Conservation (phyloP, 2,329 filamentous ascomycete species). For the Endoconidiophora polonica region DNA sequence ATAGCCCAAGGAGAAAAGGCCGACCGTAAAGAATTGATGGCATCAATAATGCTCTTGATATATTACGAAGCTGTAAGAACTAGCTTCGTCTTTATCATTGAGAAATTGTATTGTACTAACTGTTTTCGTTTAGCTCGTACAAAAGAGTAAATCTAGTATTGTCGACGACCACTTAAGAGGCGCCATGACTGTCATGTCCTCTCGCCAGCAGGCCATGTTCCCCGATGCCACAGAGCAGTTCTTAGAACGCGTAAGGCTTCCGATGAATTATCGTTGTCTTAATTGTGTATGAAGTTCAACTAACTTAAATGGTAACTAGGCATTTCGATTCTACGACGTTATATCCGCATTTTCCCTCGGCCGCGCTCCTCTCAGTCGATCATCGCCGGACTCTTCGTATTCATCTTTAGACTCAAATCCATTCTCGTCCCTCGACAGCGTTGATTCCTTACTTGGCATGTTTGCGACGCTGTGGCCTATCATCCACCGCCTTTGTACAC, state of each 20-base stretch:
- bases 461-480: constrained; percentile 47
- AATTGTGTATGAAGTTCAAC: background rate
- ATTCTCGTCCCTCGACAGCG: constrained; percentile 32
- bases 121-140: constrained; percentile 33
- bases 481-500: constrained; percentile 41
- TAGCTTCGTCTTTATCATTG: background rate
- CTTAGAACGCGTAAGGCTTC: constrained; percentile 34
- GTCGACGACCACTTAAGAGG: constrained; percentile 45
- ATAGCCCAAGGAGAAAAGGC: constrained; percentile 35
- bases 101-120: background rate
- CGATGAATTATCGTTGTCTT: background rate
- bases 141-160: constrained; percentile 41
- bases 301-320: constrained; percentile 22
- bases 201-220: constrained; percentile 14
- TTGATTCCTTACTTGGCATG: constrained; percentile 44
- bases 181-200: constrained; percentile 42
- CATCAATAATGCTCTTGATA: constrained; percentile 43
- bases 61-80: constrained; percentile 45
- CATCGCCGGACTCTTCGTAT: constrained; percentile 30
- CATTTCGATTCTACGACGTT: constrained; percentile 49
- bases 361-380: constrained; percentile 32
- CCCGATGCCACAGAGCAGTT: constrained; percentile 38
- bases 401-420: constrained; percentile 26
- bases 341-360: constrained; percentile 46
- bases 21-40: constrained; percentile 40